Conservation (phyloP, 208 protist species). For the Wallacemonas sp. region DNA sequence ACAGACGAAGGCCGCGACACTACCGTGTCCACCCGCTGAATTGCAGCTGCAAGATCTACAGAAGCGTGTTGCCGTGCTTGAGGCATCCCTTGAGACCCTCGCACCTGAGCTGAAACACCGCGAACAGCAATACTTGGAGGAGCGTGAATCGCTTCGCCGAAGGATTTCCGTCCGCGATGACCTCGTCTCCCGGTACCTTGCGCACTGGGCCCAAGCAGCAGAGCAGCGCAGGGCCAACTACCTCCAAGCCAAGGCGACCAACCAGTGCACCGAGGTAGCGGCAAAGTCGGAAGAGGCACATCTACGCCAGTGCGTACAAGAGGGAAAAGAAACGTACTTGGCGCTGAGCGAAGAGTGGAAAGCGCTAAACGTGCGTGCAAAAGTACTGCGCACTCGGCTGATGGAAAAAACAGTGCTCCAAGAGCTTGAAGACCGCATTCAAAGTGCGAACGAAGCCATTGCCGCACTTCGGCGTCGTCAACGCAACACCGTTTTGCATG, state of each 20-base stretch:
- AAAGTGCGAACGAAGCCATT: slow-evolving; percentile 17
- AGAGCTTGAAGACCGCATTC: slow-evolving; percentile 10
- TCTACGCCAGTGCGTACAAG: slow-evolving; percentile 18
- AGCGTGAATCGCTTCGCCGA: slow-evolving; percentile 13
- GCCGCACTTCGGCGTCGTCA: background rate
- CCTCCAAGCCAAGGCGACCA: slow-evolving; percentile 23
- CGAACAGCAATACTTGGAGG: slow-evolving; percentile 19
- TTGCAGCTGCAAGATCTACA: slow-evolving; percentile 24
- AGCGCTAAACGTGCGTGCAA: slow-evolving; percentile 13
- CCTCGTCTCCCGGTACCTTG: slow-evolving; percentile 24
- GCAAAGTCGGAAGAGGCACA: slow-evolving; percentile 23
- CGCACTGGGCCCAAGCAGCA: slow-evolving; percentile 33
- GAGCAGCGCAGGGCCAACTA: slow-evolving; percentile 26
- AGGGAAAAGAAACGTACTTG: slow-evolving; percentile 22
- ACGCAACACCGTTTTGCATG: background rate
- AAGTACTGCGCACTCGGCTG: slow-evolving; percentile 15
- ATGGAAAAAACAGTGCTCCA: slow-evolving; percentile 14
- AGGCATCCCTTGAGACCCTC: slow-evolving; percentile 23
- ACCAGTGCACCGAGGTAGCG: background rate
- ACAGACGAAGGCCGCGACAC: no score
- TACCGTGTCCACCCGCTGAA: background rate
- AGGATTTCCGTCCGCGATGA: slow-evolving; percentile 45
- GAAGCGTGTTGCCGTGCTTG: slow-evolving; percentile 19
- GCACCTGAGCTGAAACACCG: slow-evolving; percentile 16
- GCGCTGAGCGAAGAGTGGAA: slow-evolving; percentile 4